A percentile compares a stretch with the other conserved stretches of the same genome.
Conservation (phyloP, 1,139 yeast species). For the Pichia kudriavzevii region DNA sequence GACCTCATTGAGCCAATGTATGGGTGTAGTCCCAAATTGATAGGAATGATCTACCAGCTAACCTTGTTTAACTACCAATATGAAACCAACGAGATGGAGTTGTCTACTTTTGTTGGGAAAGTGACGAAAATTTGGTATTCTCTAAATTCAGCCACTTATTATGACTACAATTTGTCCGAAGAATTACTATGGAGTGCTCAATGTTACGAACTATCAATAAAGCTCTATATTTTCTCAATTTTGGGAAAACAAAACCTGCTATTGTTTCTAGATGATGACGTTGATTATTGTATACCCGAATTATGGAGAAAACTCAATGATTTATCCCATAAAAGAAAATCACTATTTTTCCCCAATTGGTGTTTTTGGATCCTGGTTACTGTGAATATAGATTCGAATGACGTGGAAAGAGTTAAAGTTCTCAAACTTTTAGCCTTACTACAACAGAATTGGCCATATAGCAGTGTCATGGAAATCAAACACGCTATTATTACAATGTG, state of each 20-base stretch:
- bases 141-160: constrained; percentile 13
- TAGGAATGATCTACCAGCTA: constrained; percentile 22
- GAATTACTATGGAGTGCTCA: constrained; percentile 12
- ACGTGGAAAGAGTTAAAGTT: constrained; percentile 15
- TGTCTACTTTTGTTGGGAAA: constrained; percentile 4
- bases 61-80: constrained; percentile 18
- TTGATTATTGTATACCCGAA: constrained; percentile 7
- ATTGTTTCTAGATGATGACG: constrained; percentile 6
- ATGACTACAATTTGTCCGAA: constrained; percentile 9
- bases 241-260: constrained; percentile 3
- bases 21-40: constrained; percentile 29
- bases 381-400: constrained; percentile 13
- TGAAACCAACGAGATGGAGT: constrained; percentile 10
- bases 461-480: constrained; percentile 20
- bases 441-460: constrained; percentile 26
- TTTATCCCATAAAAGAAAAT: constrained; percentile 3
- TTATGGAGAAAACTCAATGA: constrained; percentile 5
- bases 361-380: constrained; percentile 24
- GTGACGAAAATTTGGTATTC: constrained; percentile 13
- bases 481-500: constrained; percentile 28
- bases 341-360: constrained; percentile 28
- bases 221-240: constrained; percentile 6
- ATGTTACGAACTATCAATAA: constrained; percentile 6
- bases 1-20: constrained; percentile 26
- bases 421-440: constrained; percentile 19